These are phyloP conservation scores for Thelonectria olida DNA, from an alignment of 2,329 filamentous ascomycete species.

Conservation along the genomic window DNA sequence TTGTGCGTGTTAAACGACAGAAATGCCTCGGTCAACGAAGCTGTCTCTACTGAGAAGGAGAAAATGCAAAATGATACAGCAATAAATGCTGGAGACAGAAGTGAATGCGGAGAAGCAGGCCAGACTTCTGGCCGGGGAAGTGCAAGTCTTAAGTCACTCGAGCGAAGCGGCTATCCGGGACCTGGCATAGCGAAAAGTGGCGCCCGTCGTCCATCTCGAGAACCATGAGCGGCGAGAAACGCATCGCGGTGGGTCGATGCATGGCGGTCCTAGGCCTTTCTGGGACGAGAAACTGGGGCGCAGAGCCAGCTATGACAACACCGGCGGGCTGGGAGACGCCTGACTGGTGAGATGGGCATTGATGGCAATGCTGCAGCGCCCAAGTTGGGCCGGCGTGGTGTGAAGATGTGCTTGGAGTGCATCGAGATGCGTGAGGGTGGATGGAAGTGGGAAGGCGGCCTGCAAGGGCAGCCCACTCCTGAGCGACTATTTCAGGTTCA, in stretches of 20 bases:
- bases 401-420: conserved; percentile 21
- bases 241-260: conserved; percentile 36
- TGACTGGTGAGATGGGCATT: conserved; percentile 37
- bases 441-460: conserved; percentile 31
- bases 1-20: conserved; percentile 47
- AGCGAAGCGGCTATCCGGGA: conserved; percentile 38
- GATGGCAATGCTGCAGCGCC: conserved; percentile 32
- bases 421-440: conserved; percentile 11
- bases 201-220: conserved; percentile 26
- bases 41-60: conserved; percentile 43
- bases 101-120: conserved; percentile 45
- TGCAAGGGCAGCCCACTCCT: conserved; percentile 32
- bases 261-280: conserved; percentile 28
- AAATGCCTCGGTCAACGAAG: conserved; percentile 57
- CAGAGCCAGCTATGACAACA: conserved; percentile 23
- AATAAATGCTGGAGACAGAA: conserved; percentile 45
- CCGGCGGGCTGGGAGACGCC: conserved; percentile 29
- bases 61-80: conserved; percentile 40
- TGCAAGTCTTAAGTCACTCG: conserved; percentile 40
- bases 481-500: conserved; percentile 26
- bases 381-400: conserved; percentile 30
- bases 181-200: conserved; percentile 36
- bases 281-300: conserved; percentile 26
- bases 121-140: conserved; percentile 41
- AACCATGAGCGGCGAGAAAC: conserved; percentile 15